Percentiles rank a stretch among this genome's conserved stretches.
Evolutionary conservation across 352 stramenopile genomes (phyloP).

Genomic region (Phytopythium montanum): DNA sequence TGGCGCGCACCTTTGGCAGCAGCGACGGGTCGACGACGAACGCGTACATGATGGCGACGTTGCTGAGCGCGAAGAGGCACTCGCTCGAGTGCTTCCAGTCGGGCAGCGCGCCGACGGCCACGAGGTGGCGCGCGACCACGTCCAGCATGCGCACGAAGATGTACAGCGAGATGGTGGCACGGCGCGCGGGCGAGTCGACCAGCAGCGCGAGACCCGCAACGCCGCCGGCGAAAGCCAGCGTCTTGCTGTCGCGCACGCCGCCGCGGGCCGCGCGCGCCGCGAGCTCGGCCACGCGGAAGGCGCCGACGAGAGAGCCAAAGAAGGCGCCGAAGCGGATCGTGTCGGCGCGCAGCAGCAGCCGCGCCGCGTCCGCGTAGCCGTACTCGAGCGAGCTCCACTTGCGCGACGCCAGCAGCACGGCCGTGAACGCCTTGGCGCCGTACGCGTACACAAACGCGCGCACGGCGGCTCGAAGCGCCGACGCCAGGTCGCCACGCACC

Average conservation of each 20-base stretch:
- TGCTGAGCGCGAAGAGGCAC: constrained; percentile 68
- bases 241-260: constrained; percentile 42
- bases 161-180: constrained; percentile 77
- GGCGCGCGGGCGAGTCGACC: constrained; percentile 58
- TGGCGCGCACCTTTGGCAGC: constrained; percentile 53
- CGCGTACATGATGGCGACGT: constrained; percentile 78
- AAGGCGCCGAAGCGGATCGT: constrained; percentile 81
- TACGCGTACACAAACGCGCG: constrained; percentile 72
- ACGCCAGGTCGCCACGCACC: constrained; percentile 44
- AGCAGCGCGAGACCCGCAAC: constrained; percentile 68
- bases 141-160: constrained; percentile 87
- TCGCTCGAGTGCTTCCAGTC: constrained; percentile 69
- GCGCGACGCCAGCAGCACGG: constrained; percentile 66
- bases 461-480: constrained; percentile 39
- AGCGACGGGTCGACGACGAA: constrained; percentile 65
- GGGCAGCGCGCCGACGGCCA: constrained; percentile 42
- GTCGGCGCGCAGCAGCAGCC: constrained; percentile 56
- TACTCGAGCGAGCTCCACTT: constrained; percentile 79
- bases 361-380: constrained; percentile 70
- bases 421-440: constrained; percentile 80
- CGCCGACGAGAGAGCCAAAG: constrained; percentile 67
- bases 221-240: constrained; percentile 64
- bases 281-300: constrained; percentile 67
- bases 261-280: constrained; percentile 35
- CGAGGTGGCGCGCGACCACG: constrained; percentile 69